Percentiles rank a stretch among this genome's conserved stretches.
phyloP scores from a whole-genome alignment of 164 flowering plant species.

The Vitis riparia region DNA sequence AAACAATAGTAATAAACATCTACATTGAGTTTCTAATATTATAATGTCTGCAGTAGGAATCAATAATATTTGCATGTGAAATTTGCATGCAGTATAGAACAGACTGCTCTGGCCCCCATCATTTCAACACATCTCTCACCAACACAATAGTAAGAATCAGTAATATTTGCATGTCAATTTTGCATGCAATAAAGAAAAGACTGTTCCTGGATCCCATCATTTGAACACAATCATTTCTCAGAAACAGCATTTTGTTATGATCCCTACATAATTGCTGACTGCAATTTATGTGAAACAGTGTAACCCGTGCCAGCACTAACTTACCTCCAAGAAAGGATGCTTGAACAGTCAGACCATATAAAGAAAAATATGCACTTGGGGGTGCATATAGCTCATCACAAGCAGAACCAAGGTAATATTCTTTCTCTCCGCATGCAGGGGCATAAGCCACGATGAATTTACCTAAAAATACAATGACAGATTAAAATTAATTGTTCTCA shows the following conservation, averaged over 20 bases:
- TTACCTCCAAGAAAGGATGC: slow-evolving; percentile 91
- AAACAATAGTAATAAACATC: no score
- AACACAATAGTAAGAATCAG: no score
- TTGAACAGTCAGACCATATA: slow-evolving; percentile 84
- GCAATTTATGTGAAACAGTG: not conserved
- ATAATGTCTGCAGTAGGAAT: no score
- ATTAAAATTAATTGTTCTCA: not conserved
- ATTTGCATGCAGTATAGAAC: no score
- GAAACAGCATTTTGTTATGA: not conserved
- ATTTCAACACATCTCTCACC: no score
- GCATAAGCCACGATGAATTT: slow-evolving; percentile 72
- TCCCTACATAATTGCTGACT: not conserved
- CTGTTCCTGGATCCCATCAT: not conserved
- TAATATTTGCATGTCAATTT: no score
- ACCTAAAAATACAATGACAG: slow-evolving; percentile 38
- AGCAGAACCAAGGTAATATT: slow-evolving; percentile 87
- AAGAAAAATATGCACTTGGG: slow-evolving; percentile 83
- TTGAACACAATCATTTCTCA: not conserved
- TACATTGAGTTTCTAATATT: no score
- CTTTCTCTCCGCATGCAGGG: slow-evolving; percentile 81
- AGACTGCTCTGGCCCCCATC: no score
- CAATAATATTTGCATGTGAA: no score
- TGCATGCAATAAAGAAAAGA: no score
- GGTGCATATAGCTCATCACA: slow-evolving; percentile 90
- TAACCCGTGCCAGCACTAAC: slow-evolving; percentile 10